Evolutionary conservation across 768 basidiomycete genomes (phyloP).

Genomic region (Lentinus tigrinus): DNA sequence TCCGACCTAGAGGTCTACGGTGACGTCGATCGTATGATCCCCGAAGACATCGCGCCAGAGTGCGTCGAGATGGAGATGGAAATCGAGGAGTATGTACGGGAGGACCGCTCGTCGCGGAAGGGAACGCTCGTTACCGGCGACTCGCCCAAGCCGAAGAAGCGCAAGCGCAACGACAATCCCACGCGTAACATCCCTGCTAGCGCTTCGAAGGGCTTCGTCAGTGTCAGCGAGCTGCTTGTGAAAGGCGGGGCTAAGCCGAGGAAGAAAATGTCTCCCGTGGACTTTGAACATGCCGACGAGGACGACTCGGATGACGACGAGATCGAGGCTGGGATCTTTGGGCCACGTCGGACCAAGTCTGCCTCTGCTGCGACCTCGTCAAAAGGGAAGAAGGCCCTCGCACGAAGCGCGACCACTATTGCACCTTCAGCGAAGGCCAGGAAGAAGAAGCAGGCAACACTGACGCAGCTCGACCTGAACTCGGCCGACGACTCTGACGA

Average conservation of each 20-base stretch:
- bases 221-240: constrained; percentile 58
- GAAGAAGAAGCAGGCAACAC: constrained; percentile 22
- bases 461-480: constrained; percentile 44
- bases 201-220: constrained; percentile 72
- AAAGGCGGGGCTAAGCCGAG: constrained; percentile 50
- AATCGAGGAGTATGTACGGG: constrained; percentile 65
- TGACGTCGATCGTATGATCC: constrained; percentile 88
- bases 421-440: constrained; percentile 16
- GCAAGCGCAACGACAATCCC: constrained; percentile 69
- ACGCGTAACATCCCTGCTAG: constrained; percentile 70
- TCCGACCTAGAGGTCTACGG: constrained; percentile 87
- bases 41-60: constrained; percentile 71
- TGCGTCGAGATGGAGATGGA: constrained; percentile 82
- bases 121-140: constrained; percentile 28
- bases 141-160: constrained; percentile 46
- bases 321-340: constrained; percentile 54
- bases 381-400: constrained; percentile 31
- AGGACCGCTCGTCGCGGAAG: constrained; percentile 36
- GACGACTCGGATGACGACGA: constrained; percentile 72
- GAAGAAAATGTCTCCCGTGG: constrained; percentile 34
- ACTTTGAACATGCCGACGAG: constrained; percentile 49
- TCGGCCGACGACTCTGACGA: constrained; percentile 56
- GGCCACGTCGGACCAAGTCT: constrained; percentile 50
- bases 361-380: constrained; percentile 34
- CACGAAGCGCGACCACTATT: constrained; percentile 7